These are phyloP conservation scores for Naegleria lovaniensis DNA, from an alignment of 208 protist species.

Conservation along the genomic window DNA sequence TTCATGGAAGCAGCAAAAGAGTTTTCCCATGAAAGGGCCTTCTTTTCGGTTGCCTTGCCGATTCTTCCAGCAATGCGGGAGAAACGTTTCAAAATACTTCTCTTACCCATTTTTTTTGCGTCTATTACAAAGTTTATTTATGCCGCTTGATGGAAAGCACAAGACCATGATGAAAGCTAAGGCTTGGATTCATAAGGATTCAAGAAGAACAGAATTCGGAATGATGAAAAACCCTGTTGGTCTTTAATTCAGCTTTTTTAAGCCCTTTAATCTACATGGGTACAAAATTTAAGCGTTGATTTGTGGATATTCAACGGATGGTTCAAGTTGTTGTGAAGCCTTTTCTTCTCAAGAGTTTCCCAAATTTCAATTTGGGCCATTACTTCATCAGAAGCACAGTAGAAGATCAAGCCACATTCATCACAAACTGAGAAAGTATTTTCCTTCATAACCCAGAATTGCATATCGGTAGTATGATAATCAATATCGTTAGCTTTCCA, in stretches of 20 bases:
- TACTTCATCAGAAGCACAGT: background rate
- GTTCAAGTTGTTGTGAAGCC: background rate
- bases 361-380: conserved; percentile 8
- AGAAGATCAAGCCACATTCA: conserved; percentile 8
- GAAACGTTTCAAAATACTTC: background rate
- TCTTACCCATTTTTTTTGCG: background rate
- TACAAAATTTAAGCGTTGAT: background rate
- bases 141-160: background rate
- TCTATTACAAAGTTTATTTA: background rate
- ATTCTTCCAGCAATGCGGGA: background rate
- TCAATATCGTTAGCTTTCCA: background rate
- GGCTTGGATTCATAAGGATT: background rate
- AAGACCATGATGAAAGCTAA: background rate
- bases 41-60: background rate
- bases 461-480: background rate
- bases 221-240: background rate
- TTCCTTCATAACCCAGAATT: conserved; percentile 21
- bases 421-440: background rate
- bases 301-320: background rate
- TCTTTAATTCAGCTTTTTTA: background rate
- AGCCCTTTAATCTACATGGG: background rate
- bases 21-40: background rate
- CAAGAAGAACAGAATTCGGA: background rate
- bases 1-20: background rate
- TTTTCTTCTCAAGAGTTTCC: conserved; percentile 1